Base-by-base conservation (phyloP, 495 filamentous ascomycete species). In the Penicillium cinerascens region DNA sequence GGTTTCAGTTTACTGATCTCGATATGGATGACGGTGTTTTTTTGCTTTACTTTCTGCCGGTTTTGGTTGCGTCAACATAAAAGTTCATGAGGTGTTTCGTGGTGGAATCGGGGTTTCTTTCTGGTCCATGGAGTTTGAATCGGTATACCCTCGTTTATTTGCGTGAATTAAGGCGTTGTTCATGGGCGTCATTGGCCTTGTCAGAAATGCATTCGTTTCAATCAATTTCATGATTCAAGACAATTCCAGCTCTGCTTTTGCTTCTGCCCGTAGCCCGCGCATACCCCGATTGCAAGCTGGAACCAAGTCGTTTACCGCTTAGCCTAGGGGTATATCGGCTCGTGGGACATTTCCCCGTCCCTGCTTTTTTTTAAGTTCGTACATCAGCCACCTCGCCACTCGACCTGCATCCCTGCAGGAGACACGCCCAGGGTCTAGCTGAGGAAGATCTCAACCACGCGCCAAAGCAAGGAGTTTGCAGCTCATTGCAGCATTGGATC, bases 101-200 rank as follows among this genome's bases (percentile, higher is more conserved):
- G 20, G 23, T 37, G 41, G 38, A 29, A 41, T 38, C 38, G 38
- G 36, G 6, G 25, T 27, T 27, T 25, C 9, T 39, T 39, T 20
- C 3, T 16, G 6, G 6, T 49, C 20, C 11, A 26, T 41, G 47
- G 38, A 49, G 47, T 49, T 9, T 22, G 47, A 23, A 49, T 45
- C 25, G 44, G 41, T 55, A 60, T 60, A 60, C 57, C 57, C 57
- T 60, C 57, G 38, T 60, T 55, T 44, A 42, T 44, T 40, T 44
- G 45, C 35, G 29, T 35, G 10, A 40, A 22, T 53, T 25, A 16
- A 20, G 45, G 50, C 36, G 50, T 53, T 45, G 21, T 49, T 50
- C 27, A 49, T 36, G 42, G 47, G 50, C 42, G 56, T 47, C 49
- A 13, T 43, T 20, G 17, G 22, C 17, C 13, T 45, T 26, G 4